A percentile compares a stretch with the other conserved stretches of the same genome.
Conservation (phyloP, 495 filamentous ascomycete genomes). For the Chaetomium cochliodes region DNA sequence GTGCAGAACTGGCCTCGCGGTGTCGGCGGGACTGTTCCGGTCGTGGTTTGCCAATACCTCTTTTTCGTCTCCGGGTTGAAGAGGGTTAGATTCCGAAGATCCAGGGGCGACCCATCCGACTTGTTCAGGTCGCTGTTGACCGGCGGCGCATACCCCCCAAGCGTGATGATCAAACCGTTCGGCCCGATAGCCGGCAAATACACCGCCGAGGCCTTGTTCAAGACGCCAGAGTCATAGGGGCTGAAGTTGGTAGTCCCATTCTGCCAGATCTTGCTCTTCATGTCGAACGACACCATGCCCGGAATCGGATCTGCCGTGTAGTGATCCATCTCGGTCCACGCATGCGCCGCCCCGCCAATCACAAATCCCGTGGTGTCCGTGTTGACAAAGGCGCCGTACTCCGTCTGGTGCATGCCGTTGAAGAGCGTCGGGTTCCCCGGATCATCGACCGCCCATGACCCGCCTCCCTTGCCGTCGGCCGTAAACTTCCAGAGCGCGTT, state of each 20-base stretch:
- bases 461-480: conserved; percentile 38
- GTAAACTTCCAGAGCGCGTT: conserved; percentile 38
- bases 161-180: conserved; percentile 37
- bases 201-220: conserved; percentile 27
- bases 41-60: conserved; percentile 38
- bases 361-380: conserved; percentile 16
- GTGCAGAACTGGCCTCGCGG: conserved; percentile 31
- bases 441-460: conserved; percentile 34
- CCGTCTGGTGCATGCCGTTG: conserved; percentile 2
- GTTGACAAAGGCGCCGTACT: conserved; percentile 14
- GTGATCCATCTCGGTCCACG: conserved; percentile 9
- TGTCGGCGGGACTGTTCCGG: conserved; percentile 28
- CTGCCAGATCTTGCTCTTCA: conserved; percentile 22
- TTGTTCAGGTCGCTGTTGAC: conserved; percentile 14
- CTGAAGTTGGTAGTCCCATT: conserved; percentile 21
- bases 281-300: conserved; percentile 26
- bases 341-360: conserved; percentile 20
- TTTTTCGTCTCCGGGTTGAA: conserved; percentile 39
- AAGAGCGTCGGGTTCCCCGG: conserved; percentile 13
- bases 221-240: conserved; percentile 5
- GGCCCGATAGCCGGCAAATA: conserved; percentile 31
- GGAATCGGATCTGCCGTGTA: conserved; percentile 16
- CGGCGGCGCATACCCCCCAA: conserved; percentile 35
- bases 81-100: conserved; percentile 35
- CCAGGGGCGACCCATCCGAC: neutral